phyloP scores from a whole-genome alignment of 345 rosid genomes.

The Populus nigra region DNA sequence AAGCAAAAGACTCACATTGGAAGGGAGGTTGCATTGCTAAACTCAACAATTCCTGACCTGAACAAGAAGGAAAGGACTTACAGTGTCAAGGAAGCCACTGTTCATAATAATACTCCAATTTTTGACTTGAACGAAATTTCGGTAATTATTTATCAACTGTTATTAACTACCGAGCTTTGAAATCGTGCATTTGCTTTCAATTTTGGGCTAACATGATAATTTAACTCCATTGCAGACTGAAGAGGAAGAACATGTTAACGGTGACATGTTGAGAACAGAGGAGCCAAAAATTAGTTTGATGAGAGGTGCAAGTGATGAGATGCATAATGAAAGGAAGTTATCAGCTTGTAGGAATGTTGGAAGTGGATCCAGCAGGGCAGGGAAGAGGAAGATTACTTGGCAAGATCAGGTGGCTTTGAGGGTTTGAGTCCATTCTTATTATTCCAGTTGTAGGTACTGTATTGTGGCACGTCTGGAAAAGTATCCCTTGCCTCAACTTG shows the following conservation, averaged over 20 bases:
- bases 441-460: conserved; percentile 15
- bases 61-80: conserved; percentile 36
- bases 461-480: conserved; percentile 15
- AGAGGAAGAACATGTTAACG: conserved; percentile 56
- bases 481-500: conserved; percentile 4
- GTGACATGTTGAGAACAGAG: conserved; percentile 37
- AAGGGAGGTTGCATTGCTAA: conserved; percentile 25
- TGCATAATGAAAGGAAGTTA: conserved; percentile 43
- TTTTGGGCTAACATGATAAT: conserved; percentile 10
- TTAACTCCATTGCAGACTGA: conserved; percentile 50
- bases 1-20: conserved; percentile 29
- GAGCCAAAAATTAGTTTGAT: conserved; percentile 37
- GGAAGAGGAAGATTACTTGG: conserved; percentile 95
- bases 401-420: conserved; percentile 88
- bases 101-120: conserved; percentile 32
- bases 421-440: conserved; percentile 36
- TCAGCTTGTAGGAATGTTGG: conserved; percentile 56
- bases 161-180: neutral
- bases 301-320: conserved; percentile 48
- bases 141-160: conserved; percentile 39
- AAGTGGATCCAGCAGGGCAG: conserved; percentile 48
- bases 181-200: neutral
- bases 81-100: conserved; percentile 41
- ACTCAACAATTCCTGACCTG: conserved; percentile 22
- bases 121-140: conserved; percentile 88